Conservation (phyloP, 306 rosid genomes). For the Prunus armeniaca region DNA sequence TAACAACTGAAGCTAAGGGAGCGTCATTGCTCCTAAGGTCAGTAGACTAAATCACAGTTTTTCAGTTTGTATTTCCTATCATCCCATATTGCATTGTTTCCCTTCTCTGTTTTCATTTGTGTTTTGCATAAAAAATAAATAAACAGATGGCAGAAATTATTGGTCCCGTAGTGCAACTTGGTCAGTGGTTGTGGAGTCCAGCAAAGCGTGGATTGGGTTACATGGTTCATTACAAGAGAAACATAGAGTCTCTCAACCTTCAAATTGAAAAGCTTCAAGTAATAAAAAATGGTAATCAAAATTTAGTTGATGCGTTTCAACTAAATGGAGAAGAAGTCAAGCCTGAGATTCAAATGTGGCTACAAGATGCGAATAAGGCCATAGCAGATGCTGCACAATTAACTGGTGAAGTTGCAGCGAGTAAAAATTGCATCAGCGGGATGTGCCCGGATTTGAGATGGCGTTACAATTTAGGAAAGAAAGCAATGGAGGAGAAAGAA, state of each 20-base stretch:
- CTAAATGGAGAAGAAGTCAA: neutral
- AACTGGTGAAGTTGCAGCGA: neutral
- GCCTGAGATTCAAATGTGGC: neutral
- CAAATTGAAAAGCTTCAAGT: neutral
- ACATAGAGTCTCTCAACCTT: neutral
- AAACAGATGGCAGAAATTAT: too few relatives aligned
- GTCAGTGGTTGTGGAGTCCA: neutral
- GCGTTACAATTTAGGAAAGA: neutral
- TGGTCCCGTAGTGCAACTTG: neutral
- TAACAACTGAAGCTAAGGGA: too few relatives aligned
- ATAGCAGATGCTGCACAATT: neutral
- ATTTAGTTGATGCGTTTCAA: neutral
- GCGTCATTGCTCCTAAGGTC: too few relatives aligned
- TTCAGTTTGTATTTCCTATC: too few relatives aligned
- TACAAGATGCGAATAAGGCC: neutral
- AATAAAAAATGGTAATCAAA: neutral
- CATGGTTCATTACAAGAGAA: neutral
- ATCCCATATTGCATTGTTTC: too few relatives aligned
- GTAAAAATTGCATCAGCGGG: neutral
- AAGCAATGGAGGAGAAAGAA: too few relatives aligned
- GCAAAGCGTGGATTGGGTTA: neutral
- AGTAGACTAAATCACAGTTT: too few relatives aligned
- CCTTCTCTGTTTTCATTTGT: too few relatives aligned
- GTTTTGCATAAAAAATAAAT: too few relatives aligned
- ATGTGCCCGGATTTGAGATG: neutral